Base-by-base conservation (phyloP, 345 rosid species). In the Lumnitzera racemosa region DNA sequence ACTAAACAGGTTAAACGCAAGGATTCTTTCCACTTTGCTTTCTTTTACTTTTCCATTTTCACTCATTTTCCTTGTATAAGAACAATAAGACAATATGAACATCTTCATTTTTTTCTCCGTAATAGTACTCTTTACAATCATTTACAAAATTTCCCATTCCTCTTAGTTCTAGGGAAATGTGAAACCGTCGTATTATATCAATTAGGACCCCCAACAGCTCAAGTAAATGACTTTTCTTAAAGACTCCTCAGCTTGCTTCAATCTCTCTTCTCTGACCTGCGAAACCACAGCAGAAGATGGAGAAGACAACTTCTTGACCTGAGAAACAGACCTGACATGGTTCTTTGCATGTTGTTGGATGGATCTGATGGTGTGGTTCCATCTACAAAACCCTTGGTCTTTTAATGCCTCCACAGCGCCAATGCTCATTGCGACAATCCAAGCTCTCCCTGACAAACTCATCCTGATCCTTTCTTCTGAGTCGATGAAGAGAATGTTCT, bases 171-270 rank as follows among this genome's bases (percentile, higher is more conserved):
- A 27, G 31, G 20, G 20, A 20, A 20, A 20, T 20, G 7, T 36
- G 43, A 36, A 5, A 36, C 11, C 10, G 11, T 36, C 11, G 1
- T 7, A 36, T 36, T 9, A 27, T 5, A 27, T 27, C 31, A 36
- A 20, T 57, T 68, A 43, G 89, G 83, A 73, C 86, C 86, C 86
- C 89, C 84, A 83, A 62, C 84, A 84, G 63, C 84, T 77, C 73
- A 84, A 72, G 67, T 77, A 81, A 84, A 81, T 81, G 59, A 81
- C 77, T 56, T 60, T 79, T 59, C 80, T 62, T 47, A 83, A 51
- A 0, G 89, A 77, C 57, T 79, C 86, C 58, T 80, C 81, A 2
- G 72, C 57, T 36, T 24, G 63, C 15, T 53, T 70, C 9, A 50
- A 48, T 62, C 67, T 61, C 23, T 68, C 67, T 41, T 46, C 67